Base-by-base conservation (phyloP, 1,139 yeast species). In the Hemisphaericaspora lyxosophila region DNA sequence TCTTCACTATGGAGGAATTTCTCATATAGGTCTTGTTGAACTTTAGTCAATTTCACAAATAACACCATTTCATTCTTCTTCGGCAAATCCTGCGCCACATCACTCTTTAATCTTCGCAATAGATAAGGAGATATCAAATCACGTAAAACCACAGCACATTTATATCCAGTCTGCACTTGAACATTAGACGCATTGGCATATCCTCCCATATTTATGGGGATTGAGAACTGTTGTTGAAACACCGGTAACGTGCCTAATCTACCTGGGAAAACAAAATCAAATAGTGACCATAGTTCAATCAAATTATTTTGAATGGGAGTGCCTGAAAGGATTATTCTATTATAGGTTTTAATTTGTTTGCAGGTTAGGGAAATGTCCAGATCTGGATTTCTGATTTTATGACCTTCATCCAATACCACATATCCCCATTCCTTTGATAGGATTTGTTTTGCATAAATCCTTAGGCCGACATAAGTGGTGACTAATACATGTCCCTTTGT, bases 201-300 rank as follows among this genome's bases (percentile, higher is more conserved):
- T 0, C 99, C 99, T n/a, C 98, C 99, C 61, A 87, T 76, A 53
- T 89, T 90, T 29, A 92, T 94, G 0, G 98, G 99, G 3, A 83
- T 71, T 2, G 96, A 85, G 59, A 92, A 92, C 55, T 92, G 96
- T 40, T 78, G 84, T 57, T 90, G 96, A 53, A 92, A 92, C 0
- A 94, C 92, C 0, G 99, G 98, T 15, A 92, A 64, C 0, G 98
- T 94, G 0, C 98, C 98, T 23, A 92, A 62, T 42, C 95, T 67
- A 0, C 98, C 98, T 0, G 98, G 98, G 53, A 85, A 90, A 4
- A 90, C 85, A 63, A 92, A 92, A 55, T 92, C 98, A 66, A 92
- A 92, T 36, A 92, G 64, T 36, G 96, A 85, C 98, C 98, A 92
- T 14, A 92, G 64, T 57, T 92, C 98, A 12, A 82, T 78, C 44